These are phyloP conservation scores for Paraleonurus japonicus DNA, from an alignment of 257 asterid species.

Conservation along the genomic window DNA sequence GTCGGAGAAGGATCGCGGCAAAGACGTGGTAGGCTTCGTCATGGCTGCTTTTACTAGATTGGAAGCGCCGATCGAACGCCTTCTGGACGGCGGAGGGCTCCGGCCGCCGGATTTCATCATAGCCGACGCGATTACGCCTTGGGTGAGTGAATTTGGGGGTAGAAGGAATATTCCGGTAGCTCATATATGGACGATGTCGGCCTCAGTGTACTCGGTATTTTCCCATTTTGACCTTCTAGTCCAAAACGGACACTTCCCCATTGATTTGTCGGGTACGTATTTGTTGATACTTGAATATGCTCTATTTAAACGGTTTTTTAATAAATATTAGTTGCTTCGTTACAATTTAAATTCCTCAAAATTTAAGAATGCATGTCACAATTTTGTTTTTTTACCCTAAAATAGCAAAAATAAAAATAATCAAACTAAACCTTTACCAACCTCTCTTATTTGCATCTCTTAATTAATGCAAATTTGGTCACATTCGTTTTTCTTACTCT, in stretches of 20 bases:
- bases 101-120: constrained; percentile 35
- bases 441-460: too few species aligned
- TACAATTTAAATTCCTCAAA: too few species aligned
- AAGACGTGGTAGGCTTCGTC: constrained; percentile 31
- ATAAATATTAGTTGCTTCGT: too few species aligned
- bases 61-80: constrained; percentile 52
- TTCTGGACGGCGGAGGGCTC: constrained; percentile 31
- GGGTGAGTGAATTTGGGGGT: constrained; percentile 34
- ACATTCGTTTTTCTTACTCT: too few species aligned
- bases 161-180: constrained; percentile 58
- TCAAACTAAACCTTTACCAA: too few species aligned
- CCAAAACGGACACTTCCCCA: constrained; percentile 39
- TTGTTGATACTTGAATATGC: too few species aligned
- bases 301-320: too few species aligned
- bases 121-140: constrained; percentile 35
- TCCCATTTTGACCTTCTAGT: constrained; percentile 42
- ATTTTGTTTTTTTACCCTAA: too few species aligned
- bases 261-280: constrained; percentile 29
- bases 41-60: constrained; percentile 33
- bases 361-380: too few species aligned
- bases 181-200: constrained; percentile 48
- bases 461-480: too few species aligned
- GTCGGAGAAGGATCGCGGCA: constrained; percentile 52
- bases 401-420: too few species aligned
- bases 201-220: constrained; percentile 38